Percentiles rank a stretch among this genome's conserved stretches.
phyloP scores from a whole-genome alignment of 2,329 filamentous ascomycete genomes.

The Cercospora sesami region DNA sequence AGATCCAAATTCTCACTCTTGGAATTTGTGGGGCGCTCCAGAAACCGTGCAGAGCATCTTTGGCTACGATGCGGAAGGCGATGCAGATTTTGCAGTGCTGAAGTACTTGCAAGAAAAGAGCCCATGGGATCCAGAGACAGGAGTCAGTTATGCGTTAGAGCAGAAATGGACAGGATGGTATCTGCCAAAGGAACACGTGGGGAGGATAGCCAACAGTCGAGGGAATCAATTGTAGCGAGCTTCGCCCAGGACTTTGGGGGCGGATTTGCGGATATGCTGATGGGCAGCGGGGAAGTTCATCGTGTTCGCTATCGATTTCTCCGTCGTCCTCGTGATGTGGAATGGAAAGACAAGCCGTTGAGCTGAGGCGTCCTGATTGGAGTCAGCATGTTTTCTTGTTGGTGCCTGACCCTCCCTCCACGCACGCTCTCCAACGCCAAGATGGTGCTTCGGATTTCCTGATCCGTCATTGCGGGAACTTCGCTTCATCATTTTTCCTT shows the following conservation, averaged over 20 bases:
- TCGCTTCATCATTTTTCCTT: constrained; percentile 9
- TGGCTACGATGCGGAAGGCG: constrained; percentile 42
- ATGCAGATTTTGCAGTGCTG: constrained; percentile 37
- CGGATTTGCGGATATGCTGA: neutral
- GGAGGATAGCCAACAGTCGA: constrained; percentile 21
- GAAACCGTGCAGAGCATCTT: constrained; percentile 40
- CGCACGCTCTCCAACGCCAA: neutral
- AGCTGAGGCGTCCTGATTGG: neutral
- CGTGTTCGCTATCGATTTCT: constrained; percentile 2
- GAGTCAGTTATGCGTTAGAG: constrained; percentile 34
- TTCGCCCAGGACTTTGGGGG: neutral
- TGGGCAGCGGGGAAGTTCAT: neutral
- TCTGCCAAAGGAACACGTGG: constrained; percentile 27
- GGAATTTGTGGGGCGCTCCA: constrained; percentile 39
- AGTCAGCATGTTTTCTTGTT: neutral
- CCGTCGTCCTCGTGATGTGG: neutral
- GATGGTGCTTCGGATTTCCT: constrained; percentile 8
- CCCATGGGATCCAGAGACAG: constrained; percentile 34
- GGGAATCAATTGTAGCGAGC: constrained; percentile 20
- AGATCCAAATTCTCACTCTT: constrained; percentile 36
- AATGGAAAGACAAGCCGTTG: neutral
- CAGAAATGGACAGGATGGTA: constrained; percentile 41
- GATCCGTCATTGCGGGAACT: neutral
- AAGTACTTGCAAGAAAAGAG: constrained; percentile 29
- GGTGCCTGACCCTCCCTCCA: neutral